phyloP scores from a whole-genome alignment of 2,329 filamentous ascomycete species.

The Alternaria sp. region DNA sequence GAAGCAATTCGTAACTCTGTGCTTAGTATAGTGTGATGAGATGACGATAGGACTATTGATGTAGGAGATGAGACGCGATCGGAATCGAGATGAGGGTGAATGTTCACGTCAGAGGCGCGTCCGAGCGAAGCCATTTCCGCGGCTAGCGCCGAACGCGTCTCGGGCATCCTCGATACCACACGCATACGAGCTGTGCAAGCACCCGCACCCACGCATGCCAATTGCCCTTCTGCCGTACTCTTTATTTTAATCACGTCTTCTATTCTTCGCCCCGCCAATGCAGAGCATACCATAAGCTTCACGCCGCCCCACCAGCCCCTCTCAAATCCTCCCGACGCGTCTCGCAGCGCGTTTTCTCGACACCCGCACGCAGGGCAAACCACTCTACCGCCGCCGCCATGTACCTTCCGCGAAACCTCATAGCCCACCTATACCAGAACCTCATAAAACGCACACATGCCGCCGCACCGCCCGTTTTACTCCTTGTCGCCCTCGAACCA shows the following conservation, averaged over 20 bases:
- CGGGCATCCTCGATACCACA: conserved; percentile 16
- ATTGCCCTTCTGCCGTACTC: conserved; percentile 24
- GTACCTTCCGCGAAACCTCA: conserved; percentile 91
- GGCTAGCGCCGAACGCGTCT: conserved; percentile 33
- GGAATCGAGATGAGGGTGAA: conserved; percentile 19
- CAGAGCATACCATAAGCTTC: conserved; percentile 27
- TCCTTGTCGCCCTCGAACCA: conserved; percentile 91
- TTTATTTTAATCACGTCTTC: conserved; percentile 16
- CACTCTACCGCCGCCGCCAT: conserved; percentile 57
- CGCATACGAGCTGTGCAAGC: conserved; percentile 29
- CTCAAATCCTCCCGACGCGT: conserved; percentile 35
- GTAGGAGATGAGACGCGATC: neutral
- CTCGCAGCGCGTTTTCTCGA: conserved; percentile 24
- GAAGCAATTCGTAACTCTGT: too few species aligned
- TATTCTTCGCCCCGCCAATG: conserved; percentile 23
- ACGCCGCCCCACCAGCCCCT: conserved; percentile 14
- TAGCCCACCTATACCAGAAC: conserved; percentile 90
- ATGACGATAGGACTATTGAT: too few species aligned
- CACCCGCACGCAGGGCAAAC: conserved; percentile 22
- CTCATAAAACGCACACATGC: conserved; percentile 86
- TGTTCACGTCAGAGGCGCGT: conserved; percentile 28
- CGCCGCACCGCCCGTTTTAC: conserved; percentile 86
- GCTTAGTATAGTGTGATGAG: too few species aligned
- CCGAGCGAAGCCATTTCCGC: conserved; percentile 16
- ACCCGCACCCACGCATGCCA: conserved; percentile 28